Base-by-base conservation (phyloP, 305 asterid genomes). In the Solanum chacoense region DNA sequence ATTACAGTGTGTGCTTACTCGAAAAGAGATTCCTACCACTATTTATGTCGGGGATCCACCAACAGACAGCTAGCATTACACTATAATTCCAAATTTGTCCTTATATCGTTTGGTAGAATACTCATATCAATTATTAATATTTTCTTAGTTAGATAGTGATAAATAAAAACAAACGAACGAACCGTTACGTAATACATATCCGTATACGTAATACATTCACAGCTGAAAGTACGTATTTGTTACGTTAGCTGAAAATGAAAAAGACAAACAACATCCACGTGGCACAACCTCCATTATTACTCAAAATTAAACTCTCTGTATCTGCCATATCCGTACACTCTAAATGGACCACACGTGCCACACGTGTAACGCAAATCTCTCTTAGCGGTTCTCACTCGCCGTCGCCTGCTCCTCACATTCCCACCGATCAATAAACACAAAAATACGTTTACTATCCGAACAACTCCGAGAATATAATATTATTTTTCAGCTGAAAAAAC, bases 21-120 rank as follows among this genome's bases (percentile, higher is more conserved):
- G 42, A 24, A 36, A 78, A 42, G 37, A 80, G 16, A 80, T 42
- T 40, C 26, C 28, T 7, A 83, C 31, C 86, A 83, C 86, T 83
- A 45, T 83, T 83, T 50, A 50, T 83, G 86, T 83, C 73, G 86
- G 86, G 42, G 86, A 83, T 50, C 72, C 73, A 50, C 72, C 86
- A 83, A 50, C 86, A 83, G 2, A 83, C 86, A 83, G 40, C 86
- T 45, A 29, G 20, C 2, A 50, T 83, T 29, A 45, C 72, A 83
- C 72, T 31, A 37, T 83, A 45, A 5, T 45, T 83, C 40, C 72
- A 83, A 83, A 45, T 45, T 45, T 10, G 3, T 11, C 86, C 24
- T 50, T 3, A 50, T 50, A 50, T 50, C 8, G 8, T 50, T 50
- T 50, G 3, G 7, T 16, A 50, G 16, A 50, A 50, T 50, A 50